Evolutionary conservation across 140 eudicot species (phyloP).

Genomic region (Flaveria floridana): DNA sequence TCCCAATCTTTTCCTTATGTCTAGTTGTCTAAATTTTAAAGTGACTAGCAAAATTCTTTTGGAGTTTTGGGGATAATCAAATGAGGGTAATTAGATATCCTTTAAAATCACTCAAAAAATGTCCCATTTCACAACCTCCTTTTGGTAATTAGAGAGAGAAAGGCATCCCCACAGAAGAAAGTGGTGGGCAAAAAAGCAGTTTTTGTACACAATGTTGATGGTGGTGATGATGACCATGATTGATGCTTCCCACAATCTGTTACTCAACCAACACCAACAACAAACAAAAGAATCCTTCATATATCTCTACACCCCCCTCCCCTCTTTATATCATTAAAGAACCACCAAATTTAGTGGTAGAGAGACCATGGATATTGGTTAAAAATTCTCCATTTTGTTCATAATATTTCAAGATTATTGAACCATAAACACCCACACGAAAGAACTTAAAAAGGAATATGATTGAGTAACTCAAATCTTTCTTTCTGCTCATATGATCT

Average conservation of each 20-base stretch:
- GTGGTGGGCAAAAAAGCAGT: slow-evolving; percentile 64
- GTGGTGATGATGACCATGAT: slow-evolving; percentile 52
- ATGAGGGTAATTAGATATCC: slow-evolving; percentile 17
- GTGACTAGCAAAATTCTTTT: background rate
- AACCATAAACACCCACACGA: background rate
- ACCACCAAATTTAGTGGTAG: no score
- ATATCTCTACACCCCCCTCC: slow-evolving; percentile 17
- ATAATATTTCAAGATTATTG: no score
- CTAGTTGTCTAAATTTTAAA: background rate
- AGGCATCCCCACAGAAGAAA: slow-evolving; percentile 37
- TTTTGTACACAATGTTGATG: slow-evolving; percentile 68
- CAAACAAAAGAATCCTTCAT: slow-evolving; percentile 32
- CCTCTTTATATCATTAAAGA: no score
- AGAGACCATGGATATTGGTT: no score
- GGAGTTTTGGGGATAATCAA: background rate
- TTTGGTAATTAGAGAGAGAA: slow-evolving; percentile 48
- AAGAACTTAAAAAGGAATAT: background rate
- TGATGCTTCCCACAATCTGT: slow-evolving; percentile 45
- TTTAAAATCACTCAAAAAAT: slow-evolving; percentile 33
- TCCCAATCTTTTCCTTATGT: background rate
- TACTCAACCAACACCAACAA: slow-evolving; percentile 45
- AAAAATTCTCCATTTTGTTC: no score
- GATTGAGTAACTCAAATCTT: background rate
- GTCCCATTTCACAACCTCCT: slow-evolving; percentile 36
- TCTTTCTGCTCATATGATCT: slow-evolving; percentile 17